Evolutionary conservation across 2,329 filamentous ascomycete genomes (phyloP), one percentile per base, ranked within the genome.

Genomic region (Xylariaceae sp.): DNA sequence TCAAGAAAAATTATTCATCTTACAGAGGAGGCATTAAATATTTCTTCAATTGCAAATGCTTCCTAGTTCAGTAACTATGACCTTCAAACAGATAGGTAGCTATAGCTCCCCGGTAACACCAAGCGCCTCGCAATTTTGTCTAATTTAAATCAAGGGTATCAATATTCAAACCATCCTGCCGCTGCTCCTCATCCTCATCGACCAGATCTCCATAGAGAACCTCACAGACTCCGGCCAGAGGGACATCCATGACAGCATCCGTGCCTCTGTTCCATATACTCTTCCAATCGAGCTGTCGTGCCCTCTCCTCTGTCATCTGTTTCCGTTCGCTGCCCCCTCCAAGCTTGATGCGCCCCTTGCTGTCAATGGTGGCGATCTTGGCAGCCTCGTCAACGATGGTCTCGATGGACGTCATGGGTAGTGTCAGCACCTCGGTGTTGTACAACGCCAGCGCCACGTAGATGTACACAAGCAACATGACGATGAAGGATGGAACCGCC

Each of bases 211-310:
- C 93, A 74, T 98, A 99, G 19, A 99, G 73, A 29, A 99, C 87
- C 77, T 99, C 93, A 71, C 94, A 98, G 2, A 98, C 94, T 0
- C 94, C 95, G 8, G 92, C 93, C 64, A 98, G 84, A 6, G 95
- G 95, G 45, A 99, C 88, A 76, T 99, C 95, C 90, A 99, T 90
- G 6, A 98, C 95, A 1, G 92, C 95, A 79, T 99, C 95, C 0
- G 95, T 99, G 16, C 95, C 92, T 67, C 91, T 87, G 69, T 87
- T 92, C 95, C 95, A 99, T 16, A 96, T 82, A 56, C 81, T 83
- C 69, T 82, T 87, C 94, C 95, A 98, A 69, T 92, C 84, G 63
- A 83, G 66, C 55, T 66, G 66, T 23, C 51, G 63, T 6, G 69
- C 70, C 60, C 64, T 67, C 45, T 68, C 67, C 52, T 68, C 68